These are phyloP conservation scores for Gynandropsis gynandra DNA, from an alignment of 345 rosid species.

Conservation along the genomic window DNA sequence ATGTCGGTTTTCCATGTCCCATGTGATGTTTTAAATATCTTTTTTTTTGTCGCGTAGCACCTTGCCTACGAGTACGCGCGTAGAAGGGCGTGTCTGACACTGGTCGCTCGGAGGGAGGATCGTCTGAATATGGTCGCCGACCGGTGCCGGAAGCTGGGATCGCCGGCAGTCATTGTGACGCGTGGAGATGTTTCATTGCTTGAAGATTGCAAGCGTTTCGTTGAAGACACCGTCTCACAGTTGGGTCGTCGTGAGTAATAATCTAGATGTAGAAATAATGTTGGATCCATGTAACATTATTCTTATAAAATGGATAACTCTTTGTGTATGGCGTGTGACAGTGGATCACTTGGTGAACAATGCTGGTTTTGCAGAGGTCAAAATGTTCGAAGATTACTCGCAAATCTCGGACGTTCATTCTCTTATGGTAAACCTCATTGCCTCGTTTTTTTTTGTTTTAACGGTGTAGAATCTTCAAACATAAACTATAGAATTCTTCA, in stretches of 20 bases:
- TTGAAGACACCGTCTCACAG: constrained; percentile 18
- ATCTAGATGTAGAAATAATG: not conserved
- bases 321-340: not conserved
- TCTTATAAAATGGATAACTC: not conserved
- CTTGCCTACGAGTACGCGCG: constrained; percentile 31
- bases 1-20: too few relatives aligned
- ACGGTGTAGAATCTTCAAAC: not conserved
- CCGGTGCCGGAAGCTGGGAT: constrained; percentile 23
- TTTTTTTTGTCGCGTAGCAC: constrained; percentile 6
- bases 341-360: constrained; percentile 32
- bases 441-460: too few relatives aligned
- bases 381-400: constrained; percentile 18
- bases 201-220: constrained; percentile 27
- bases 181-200: constrained; percentile 24
- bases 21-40: not conserved
- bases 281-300: not conserved
- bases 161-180: constrained; percentile 20
- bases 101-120: constrained; percentile 26
- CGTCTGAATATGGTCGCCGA: constrained; percentile 22
- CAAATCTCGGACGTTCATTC: constrained; percentile 2
- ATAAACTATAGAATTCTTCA: not conserved
- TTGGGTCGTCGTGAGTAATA: constrained; percentile 24
- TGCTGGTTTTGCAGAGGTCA: constrained; percentile 17
- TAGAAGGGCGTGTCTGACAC: constrained; percentile 28
- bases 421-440: constrained; percentile 6